Evolutionary conservation across 2,329 filamentous ascomycete species (phyloP), one percentile per base, ranked within the genome.

Genomic region (Trichoderma sp.): DNA sequence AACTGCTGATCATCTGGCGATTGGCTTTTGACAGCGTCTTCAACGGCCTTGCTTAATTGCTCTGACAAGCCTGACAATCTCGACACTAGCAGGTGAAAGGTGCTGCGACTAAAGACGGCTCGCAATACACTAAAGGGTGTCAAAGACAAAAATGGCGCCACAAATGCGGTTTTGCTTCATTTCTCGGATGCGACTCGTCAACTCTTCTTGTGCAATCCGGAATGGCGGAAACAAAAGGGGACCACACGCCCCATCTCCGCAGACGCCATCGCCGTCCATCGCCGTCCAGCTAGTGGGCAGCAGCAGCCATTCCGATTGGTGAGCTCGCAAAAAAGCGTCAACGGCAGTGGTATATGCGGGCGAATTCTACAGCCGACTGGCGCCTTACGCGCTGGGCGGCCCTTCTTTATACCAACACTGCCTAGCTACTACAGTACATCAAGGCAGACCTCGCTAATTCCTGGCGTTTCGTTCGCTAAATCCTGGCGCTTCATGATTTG

Each of bases 291-390:
- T 8, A 58, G 16, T 43, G 37, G 37, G 16, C 37, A 43, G 40
- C 40, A 43, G 53, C 64, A 67, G 52, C 19, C 53, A 29, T 67
- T 67, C 64, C 64, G 64, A 67, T 67, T 67, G 64, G 64, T 52
- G 64, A 33, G 64, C n/a, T 52, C 55, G 55, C 64, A 27, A 33
- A 37, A 8, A 43, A 43, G 33, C 35, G 55, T 59, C 31, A 24
- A 66, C 27, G 53, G 37, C 37, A 62, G 59, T 62, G 59, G 40
- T 62, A 8, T 31, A 8, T 52, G 55, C 55, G 27, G 49, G 47
- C n/a, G 60, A 66, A 47, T 58, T 49, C 40, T 58, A 52, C 14
- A 59, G 55, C 64, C 43, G 27, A 24, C 40, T 52, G 63, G 52
- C 55, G 40, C 49, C 13, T 35, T 47, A 31, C 27, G 11, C 33